Evolutionary conservation across 1,284 basidiomycete genomes (phyloP), one percentile per base, ranked within the genome.

Genomic region (Pascua guehoae): DNA sequence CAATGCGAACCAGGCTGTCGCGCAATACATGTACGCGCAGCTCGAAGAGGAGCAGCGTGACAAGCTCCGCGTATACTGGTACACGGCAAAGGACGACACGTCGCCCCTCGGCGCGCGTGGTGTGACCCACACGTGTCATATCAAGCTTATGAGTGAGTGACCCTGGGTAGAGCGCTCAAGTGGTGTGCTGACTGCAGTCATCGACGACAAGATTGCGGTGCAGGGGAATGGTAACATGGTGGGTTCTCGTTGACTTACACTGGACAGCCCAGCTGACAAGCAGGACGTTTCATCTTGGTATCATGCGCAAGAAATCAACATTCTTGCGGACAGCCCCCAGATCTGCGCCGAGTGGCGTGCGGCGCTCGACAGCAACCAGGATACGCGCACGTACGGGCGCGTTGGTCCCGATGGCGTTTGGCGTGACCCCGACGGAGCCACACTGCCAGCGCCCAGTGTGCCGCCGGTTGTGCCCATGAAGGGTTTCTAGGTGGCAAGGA

Each of bases 221-320:
- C 63, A 66, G 48, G 69, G 70, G n/a, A 70, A 71, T 51, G 69
- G 71, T 3, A 76, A 75, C 59, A 32, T 32, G 24, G 24, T 32
- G 24, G 7, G 24, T 32, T 32, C 4, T 32, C 4, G 7, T 32
- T 7, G 24, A 32, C 24, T 32, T 32, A n/a, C n/a, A n/a, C n/a
- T n/a, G n/a, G 14, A 69, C 70, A 44, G 44, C 41, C 38, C 85
- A 86, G 62, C 82, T 83, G 11, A 85, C 87, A 68, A 7, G 4
- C 24, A 32, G 24, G 24, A 32, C 24, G 24, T 32, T 32, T 32
- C 24, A 32, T 84, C 82, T 10, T 88, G 86, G 85, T 88, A 81
- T 77, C 87, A 88, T 72, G 85, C 83, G 42, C 85, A 87, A 63
- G 88, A 89, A 68, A 81, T 85, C 66, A 88, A 89, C 68, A 77